phyloP scores from a whole-genome alignment of 202 grass and related monocot genomes.

The Miscanthus sacchariflorus region DNA sequence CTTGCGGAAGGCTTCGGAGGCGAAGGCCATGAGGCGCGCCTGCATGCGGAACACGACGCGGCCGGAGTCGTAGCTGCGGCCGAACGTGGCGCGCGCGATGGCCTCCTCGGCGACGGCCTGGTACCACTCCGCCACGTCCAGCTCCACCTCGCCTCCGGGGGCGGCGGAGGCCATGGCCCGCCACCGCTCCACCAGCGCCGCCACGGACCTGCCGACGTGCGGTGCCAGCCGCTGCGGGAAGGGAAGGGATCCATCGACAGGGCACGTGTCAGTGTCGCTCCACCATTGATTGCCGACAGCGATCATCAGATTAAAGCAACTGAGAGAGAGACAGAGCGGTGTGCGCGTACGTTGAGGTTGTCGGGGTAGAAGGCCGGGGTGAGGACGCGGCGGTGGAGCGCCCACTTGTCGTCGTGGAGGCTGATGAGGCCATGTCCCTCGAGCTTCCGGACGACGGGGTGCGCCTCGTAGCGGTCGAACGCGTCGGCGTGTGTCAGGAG shows the following conservation, averaged over 20 bases:
- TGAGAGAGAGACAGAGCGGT: background rate
- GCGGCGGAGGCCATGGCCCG: conserved; percentile 52
- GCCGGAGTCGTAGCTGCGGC: conserved; percentile 72
- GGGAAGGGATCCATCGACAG: background rate
- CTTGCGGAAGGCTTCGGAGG: conserved; percentile 81
- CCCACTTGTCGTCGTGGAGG: conserved; percentile 86
- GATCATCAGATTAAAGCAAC: background rate
- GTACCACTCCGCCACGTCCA: conserved; percentile 86
- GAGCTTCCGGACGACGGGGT: conserved; percentile 82
- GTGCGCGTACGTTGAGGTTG: conserved; percentile 78
- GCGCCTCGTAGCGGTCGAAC: conserved; percentile 90
- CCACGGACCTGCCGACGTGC: conserved; percentile 72
- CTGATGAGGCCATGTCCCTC: conserved; percentile 89
- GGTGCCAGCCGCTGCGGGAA: conserved; percentile 68
- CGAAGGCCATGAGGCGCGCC: conserved; percentile 79
- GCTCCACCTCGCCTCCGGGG: conserved; percentile 67
- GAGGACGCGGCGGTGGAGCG: conserved; percentile 82
- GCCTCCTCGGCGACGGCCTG: conserved; percentile 79
- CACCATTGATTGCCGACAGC: conserved; percentile 18
- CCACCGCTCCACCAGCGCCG: conserved; percentile 66
- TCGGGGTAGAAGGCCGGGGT: conserved; percentile 76
- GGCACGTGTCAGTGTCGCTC: conserved; percentile 38
- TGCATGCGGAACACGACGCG: conserved; percentile 78
- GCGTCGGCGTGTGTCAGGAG: conserved; percentile 64
- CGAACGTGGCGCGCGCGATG: conserved; percentile 78